phyloP scores from a whole-genome alignment of 2,329 filamentous ascomycete species.

The Neopestalotiopsis rosae region DNA sequence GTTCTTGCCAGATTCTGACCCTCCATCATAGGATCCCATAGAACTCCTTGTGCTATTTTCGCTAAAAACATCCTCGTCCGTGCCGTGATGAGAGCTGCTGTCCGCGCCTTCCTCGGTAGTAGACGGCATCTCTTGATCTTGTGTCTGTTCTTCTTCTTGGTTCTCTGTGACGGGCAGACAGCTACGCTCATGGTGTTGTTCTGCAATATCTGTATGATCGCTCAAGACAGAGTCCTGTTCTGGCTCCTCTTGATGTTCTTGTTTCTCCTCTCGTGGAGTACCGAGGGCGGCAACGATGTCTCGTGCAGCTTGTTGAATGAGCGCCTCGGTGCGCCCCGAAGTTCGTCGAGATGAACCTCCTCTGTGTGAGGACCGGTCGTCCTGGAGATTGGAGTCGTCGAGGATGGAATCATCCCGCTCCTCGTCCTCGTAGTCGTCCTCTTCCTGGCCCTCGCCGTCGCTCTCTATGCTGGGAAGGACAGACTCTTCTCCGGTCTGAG shows the following conservation, averaged over 20 bases:
- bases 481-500: constrained; percentile 7
- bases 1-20: constrained; percentile 35
- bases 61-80: constrained; percentile 64
- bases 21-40: constrained; percentile 53
- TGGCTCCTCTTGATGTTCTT: constrained; percentile 23
- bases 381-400: constrained; percentile 2
- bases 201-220: constrained; percentile 28
- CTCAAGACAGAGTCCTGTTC: constrained; percentile 38
- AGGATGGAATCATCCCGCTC: neutral
- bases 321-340: constrained; percentile 53
- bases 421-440: constrained; percentile 16
- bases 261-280: constrained; percentile 33
- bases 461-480: constrained; percentile 18
- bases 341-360: constrained; percentile 32
- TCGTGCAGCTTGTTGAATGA: constrained; percentile 58
- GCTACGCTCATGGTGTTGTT: constrained; percentile 12
- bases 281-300: constrained; percentile 56
- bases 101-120: constrained; percentile 42
- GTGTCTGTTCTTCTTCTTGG: constrained; percentile 24
- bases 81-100: constrained; percentile 54
- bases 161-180: constrained; percentile 29
- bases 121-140: constrained; percentile 6
- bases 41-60: constrained; percentile 63
- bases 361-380: constrained; percentile 22
- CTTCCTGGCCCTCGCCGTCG: constrained; percentile 15